Evolutionary conservation across 2,329 filamentous ascomycete species (phyloP), one percentile per base, ranked within the genome.

Genomic region (Pseudovirgaria hyperparasitica): DNA sequence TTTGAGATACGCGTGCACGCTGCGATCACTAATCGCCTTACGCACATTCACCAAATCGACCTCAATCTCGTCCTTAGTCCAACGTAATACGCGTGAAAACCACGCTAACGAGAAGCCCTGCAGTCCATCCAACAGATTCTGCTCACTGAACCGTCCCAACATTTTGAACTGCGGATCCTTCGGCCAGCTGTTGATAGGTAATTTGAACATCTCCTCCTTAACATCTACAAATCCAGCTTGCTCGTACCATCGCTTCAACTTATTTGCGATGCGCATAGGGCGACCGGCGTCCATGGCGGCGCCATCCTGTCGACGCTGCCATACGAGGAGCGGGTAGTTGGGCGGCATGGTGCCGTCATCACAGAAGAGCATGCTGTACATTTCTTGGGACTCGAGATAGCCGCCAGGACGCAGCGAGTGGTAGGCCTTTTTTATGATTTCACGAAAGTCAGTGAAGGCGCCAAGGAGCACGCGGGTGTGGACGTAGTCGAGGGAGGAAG

Each of bases 391-490:
- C 28, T 59, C 55, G 48, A 60, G 54, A 42, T 43, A 73, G 3
- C 64, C 66, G 7, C 72, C 72, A 0, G 72, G 70, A 35, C 63
- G 64, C 12, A 72, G 48, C 32, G 71, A 63, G 28, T 51, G 50
- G 34, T 52, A 68, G 1, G 62, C 48, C 31, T 70, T 65, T 9
- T 47, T 46, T 32, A 77, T 63, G 6, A 78, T 50, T 8, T 60
- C 50, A 12, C 58, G 54, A 54, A 72, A 78, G 37, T 72, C 63
- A 2, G 57, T 48, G 35, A 76, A 65, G 25, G 63, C 61, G 12
- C 73, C 74, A 2, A 60, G 56, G 51, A 79, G 60, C 39, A 70
- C 56, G 23, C 67, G 62, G 2, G 67, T 62, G 47, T 76, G 72
- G 31, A 78, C 62, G 32, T 67, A 66, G 47, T 76, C 71, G 39